Base-by-base conservation (phyloP, 345 rosid genomes). In the Populus euphratica region DNA sequence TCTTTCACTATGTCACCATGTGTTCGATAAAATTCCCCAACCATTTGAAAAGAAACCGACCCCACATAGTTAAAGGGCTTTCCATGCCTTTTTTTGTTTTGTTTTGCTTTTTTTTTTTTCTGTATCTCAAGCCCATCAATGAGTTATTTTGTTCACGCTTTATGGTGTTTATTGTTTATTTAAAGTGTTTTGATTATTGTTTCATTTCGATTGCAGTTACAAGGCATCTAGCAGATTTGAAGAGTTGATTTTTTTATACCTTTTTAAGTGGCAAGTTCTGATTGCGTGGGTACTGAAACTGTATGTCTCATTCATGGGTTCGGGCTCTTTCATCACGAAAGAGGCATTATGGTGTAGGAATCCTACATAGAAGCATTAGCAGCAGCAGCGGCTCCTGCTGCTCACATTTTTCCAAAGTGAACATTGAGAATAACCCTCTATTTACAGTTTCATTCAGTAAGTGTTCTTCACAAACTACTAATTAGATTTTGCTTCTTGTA, bases 251-350 rank as follows among this genome's bases (percentile, higher is more conserved):
- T 35, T 25, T 7, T 25, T 33, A 5, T 63, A 2, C 6, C 18
- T 14, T 63, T 29, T 14, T 63, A 33, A 63, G 29, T 29, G 68
- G 17, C 29, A 63, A 36, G 25, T 31, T 16, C 41, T 47, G 62
- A 21, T 41, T 54, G 43, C 7, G 12, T 5, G 13, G 18, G 29
- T 31, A 29, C 27, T 27, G 17, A 44, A 38, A 29, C 70, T 73
- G 65, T 5, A 79, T 79, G 82, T 74, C 70, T 73, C 62, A 23
- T 35, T 43, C 72, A 12, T 74, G 69, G 74, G 65, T 74, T 69
- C 74, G 78, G 61, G 33, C 74, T 31, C 74, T 79, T 79, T 73
- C 52, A 41, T 43, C 68, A 12, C 64, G 74, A 79, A 79, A 35
- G 69, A 18, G 73, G 77, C 70, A 68, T 43, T 43, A 2, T 68